Conservation (phyloP, 192 early-diverging fungal species). For the Mortierella antarctica region DNA sequence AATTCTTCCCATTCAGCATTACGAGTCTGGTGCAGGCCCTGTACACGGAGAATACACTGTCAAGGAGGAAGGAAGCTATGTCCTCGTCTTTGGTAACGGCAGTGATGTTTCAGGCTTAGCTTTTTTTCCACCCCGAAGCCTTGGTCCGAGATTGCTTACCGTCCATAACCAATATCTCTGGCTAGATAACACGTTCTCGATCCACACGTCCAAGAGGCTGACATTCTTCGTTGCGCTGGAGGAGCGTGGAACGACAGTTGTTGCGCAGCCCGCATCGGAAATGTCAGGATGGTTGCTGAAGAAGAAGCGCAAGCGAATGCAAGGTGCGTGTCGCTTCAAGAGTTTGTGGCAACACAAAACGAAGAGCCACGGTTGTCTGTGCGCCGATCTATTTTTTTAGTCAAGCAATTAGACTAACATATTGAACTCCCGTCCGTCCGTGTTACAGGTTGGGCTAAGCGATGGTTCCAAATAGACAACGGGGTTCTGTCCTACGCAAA, state of each 20-base stretch:
- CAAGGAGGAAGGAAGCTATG: slow-evolving; percentile 82
- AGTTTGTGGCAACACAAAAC: no score
- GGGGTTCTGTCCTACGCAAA: slow-evolving; percentile 86
- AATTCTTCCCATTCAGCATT: slow-evolving; percentile 86
- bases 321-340: slow-evolving; percentile 46
- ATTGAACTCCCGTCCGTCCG: no score
- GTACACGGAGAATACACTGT: slow-evolving; percentile 83
- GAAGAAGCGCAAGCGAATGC: slow-evolving; percentile 72
- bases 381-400: no score
- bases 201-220: slow-evolving; percentile 66
- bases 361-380: no score
- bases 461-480: slow-evolving; percentile 87
- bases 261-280: slow-evolving; percentile 32
- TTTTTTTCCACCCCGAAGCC: no score
- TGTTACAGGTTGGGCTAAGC: slow-evolving; percentile 82
- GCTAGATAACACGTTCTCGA: slow-evolving; percentile 69
- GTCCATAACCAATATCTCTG: no score
- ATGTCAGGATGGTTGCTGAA: slow-evolving; percentile 69
- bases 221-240: slow-evolving; percentile 65
- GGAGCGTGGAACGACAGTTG: slow-evolving; percentile 38
- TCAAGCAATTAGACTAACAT: no score
- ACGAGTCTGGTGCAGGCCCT: slow-evolving; percentile 82
- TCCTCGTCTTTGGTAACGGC: slow-evolving; percentile 76
- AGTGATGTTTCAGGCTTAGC: no score
- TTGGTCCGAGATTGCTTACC: no score